A percentile compares a stretch with the other conserved stretches of the same genome.
These are phyloP conservation scores for Didymella arachidicola DNA, from an alignment of 2,329 filamentous ascomycete genomes.

Conservation along the genomic window DNA sequence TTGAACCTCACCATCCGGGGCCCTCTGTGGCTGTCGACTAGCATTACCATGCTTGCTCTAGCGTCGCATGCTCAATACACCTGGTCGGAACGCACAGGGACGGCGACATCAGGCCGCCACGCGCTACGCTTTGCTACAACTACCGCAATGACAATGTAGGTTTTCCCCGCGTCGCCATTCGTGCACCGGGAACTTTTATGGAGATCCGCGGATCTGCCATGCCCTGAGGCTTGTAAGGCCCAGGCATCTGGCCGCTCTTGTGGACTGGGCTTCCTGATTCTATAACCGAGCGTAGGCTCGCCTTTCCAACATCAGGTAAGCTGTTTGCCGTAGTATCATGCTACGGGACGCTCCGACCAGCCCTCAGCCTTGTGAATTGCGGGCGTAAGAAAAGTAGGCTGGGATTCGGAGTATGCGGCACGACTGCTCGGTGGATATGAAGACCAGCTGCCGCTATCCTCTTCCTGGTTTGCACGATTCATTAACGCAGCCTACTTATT, in stretches of 20 bases:
- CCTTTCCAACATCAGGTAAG: constrained; percentile 10
- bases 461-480: not conserved
- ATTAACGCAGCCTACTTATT: not conserved
- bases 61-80: not conserved
- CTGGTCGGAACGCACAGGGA: not conserved
- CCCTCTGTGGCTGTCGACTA: constrained; percentile 1
- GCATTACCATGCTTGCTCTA: not conserved
- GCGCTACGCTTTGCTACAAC: not conserved
- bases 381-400: not conserved
- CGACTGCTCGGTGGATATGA: constrained; percentile 8
- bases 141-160: not conserved
- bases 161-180: not conserved
- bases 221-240: constrained; percentile 6
- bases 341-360: constrained; percentile 6
- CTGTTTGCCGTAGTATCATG: not conserved
- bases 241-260: constrained; percentile 10
- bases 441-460: not conserved
- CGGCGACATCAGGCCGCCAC: constrained; percentile 10
- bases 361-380: not conserved
- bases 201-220: constrained; percentile 13
- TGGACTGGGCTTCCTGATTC: constrained; percentile 8
- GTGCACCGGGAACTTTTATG: constrained; percentile 1
- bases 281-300: not conserved
- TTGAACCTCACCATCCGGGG: not conserved
- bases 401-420: constrained; percentile 2